Evolutionary conservation across 2,329 filamentous ascomycete species (phyloP), one percentile per base, ranked within the genome.

Genomic region (Cercospora sp.): DNA sequence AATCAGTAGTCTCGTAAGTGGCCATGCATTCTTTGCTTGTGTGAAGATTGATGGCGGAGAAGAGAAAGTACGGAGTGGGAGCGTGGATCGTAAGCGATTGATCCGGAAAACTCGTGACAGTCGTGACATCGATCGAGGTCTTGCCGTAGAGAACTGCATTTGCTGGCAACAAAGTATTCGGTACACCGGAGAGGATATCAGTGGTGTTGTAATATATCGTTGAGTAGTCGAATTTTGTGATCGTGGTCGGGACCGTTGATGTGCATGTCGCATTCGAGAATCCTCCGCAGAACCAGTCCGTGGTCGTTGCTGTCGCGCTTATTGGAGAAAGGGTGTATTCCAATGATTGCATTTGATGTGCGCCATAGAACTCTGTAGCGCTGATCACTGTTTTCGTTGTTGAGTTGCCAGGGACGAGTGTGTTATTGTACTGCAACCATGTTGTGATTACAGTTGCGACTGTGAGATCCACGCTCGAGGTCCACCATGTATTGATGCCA

Each of bases 401-500:
- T 21, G 61, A 63, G 40, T 67, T 67, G n/a, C 32, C 66, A 7
- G 66, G 66, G 10, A 67, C 40, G 4, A 64, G 24, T 7, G 66
- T 67, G 30, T 67, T 60, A 7, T 67, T 67, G 40, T 68, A 68
- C 32, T 68, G 55, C n/a, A 68, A 21, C 66, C 66, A 68, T 18
- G 66, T 68, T 10, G 62, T 65, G 12, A 65, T 58, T 13, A 68
- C 63, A 16, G 66, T 68, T 7, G 62, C 62, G 4, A 65, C 61
- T 12, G 66, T 61, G 3, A 68, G 24, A 30, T 62, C 62, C n/a
- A 68, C 51, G 18, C 62, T 68, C 24, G 62, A 65, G 4, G 57
- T 61, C 66, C 66, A 68, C 66, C 66, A 68, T 40, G 63, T 68
- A 13, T 66, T 66, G 34, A 68, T 61, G 1, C 66, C 66, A 5